phyloP scores from a whole-genome alignment of 208 protist genomes.

The Acanthamoeba castellanii region DNA sequence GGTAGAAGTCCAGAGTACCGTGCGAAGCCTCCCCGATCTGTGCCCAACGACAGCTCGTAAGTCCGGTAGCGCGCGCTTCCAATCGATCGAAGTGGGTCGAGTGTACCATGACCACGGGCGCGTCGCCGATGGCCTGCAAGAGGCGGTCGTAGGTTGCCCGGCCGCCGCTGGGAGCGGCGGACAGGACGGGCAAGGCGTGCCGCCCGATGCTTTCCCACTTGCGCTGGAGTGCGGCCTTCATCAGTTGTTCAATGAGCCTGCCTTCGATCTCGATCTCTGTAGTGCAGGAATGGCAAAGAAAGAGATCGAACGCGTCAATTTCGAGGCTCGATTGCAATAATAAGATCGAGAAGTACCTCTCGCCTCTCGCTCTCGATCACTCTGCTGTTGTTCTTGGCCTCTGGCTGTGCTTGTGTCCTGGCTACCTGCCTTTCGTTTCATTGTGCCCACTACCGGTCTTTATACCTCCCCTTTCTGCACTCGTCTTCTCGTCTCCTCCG shows the following conservation, averaged over 20 bases:
- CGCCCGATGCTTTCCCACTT: background rate
- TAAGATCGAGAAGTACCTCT: background rate
- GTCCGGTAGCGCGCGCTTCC: background rate
- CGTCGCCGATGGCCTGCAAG: conserved; percentile 61
- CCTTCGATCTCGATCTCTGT: conserved; percentile 38
- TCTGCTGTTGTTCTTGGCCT: background rate
- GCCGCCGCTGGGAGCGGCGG: background rate
- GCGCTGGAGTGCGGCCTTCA: background rate
- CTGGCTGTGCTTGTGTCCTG: background rate
- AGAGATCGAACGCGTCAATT: background rate
- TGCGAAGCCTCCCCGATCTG: conserved; percentile 79
- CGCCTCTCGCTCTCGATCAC: background rate
- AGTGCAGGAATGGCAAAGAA: background rate
- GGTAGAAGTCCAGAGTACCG: conserved; percentile 78
- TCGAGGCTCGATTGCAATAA: background rate
- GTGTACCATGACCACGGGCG: conserved; percentile 70
- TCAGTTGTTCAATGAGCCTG: background rate
- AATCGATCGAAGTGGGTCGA: background rate
- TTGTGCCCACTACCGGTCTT: background rate
- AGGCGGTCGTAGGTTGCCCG: conserved; percentile 28
- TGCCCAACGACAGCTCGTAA: background rate
- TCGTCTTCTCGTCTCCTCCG: background rate
- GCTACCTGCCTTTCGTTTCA: background rate
- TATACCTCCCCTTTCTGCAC: background rate
- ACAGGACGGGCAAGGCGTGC: conserved; percentile 32